phyloP scores from a whole-genome alignment of 2,329 filamentous ascomycete genomes.

The Penicillium sp. region DNA sequence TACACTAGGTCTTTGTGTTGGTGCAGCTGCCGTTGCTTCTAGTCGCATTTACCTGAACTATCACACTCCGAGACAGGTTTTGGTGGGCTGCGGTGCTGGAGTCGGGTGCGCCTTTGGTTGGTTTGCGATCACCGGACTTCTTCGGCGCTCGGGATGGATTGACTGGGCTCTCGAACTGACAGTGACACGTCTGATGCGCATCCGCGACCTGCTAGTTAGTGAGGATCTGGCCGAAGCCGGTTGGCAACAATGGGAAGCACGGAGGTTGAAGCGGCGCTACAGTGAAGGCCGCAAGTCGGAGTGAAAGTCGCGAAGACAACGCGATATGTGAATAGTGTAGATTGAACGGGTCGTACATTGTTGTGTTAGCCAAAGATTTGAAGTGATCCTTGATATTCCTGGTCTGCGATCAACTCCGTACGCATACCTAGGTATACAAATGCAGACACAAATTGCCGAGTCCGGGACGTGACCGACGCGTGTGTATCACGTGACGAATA shows the following conservation, averaged over 20 bases:
- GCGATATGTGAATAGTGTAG: no score
- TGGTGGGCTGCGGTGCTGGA: constrained; percentile 74
- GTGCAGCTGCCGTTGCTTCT: constrained; percentile 68
- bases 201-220: constrained; percentile 79
- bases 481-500: constrained; percentile 11
- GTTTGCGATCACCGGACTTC: constrained; percentile 69
- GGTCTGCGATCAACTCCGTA: no score
- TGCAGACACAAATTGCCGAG: no score
- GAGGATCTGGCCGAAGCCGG: constrained; percentile 89
- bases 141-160: constrained; percentile 67
- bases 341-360: no score
- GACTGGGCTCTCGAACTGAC: constrained; percentile 68
- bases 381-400: no score
- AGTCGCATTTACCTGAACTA: constrained; percentile 91
- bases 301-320: constrained; percentile 15
- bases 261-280: constrained; percentile 34
- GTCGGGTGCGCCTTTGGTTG: constrained; percentile 68
- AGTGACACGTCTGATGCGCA: constrained; percentile 62
- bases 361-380: no score
- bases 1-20: constrained; percentile 56
- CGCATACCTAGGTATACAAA: no score
- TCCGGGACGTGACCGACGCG: not conserved
- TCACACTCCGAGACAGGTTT: constrained; percentile 82
- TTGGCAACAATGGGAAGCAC: constrained; percentile 84
- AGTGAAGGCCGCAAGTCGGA: constrained; percentile 30